Percentiles rank a stretch among this genome's conserved stretches.
These are phyloP conservation scores for Taiozyma onychis DNA, from an alignment of 1,139 yeast species.

Conservation along the genomic window DNA sequence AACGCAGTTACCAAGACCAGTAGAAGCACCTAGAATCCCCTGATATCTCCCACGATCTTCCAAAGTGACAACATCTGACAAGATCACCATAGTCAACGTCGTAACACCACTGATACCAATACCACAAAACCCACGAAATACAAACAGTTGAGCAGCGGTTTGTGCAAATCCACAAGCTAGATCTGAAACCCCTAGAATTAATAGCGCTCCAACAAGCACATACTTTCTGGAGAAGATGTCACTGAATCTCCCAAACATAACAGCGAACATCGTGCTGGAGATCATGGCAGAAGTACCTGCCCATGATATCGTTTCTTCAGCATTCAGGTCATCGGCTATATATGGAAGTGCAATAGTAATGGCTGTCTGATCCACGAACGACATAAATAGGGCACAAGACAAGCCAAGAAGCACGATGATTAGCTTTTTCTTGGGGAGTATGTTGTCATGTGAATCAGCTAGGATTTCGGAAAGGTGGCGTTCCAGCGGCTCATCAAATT, in stretches of 20 bases:
- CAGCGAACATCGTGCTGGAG: constrained; percentile 39
- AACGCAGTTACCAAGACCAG: constrained; percentile 48
- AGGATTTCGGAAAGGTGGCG: not conserved
- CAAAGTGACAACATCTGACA: constrained; percentile 36
- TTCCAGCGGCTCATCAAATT: not conserved
- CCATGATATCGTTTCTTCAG: constrained; percentile 40
- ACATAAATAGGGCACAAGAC: constrained; percentile 3
- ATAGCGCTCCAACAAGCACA: constrained; percentile 30
- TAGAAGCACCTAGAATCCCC: constrained; percentile 31
- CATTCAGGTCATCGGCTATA: constrained; percentile 34
- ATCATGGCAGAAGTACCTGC: constrained; percentile 42
- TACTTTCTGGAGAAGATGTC: constrained; percentile 40
- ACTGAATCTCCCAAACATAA: constrained; percentile 38
- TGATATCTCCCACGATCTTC: constrained; percentile 36
- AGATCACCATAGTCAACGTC: constrained; percentile 33
- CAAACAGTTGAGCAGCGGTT: constrained; percentile 30
- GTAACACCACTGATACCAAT: constrained; percentile 37
- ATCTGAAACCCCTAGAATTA: constrained; percentile 31
- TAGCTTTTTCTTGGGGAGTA: constrained; percentile 5
- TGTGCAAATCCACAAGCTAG: constrained; percentile 32
- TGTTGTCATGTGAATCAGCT: constrained; percentile 9
- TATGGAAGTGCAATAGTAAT: constrained; percentile 39
- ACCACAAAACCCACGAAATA: constrained; percentile 37
- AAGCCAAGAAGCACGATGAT: constrained; percentile 4
- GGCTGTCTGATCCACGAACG: constrained; percentile 26